These are phyloP conservation scores for Arxiozyma bovina DNA, from an alignment of 1,139 yeast genomes.

Conservation along the genomic window DNA sequence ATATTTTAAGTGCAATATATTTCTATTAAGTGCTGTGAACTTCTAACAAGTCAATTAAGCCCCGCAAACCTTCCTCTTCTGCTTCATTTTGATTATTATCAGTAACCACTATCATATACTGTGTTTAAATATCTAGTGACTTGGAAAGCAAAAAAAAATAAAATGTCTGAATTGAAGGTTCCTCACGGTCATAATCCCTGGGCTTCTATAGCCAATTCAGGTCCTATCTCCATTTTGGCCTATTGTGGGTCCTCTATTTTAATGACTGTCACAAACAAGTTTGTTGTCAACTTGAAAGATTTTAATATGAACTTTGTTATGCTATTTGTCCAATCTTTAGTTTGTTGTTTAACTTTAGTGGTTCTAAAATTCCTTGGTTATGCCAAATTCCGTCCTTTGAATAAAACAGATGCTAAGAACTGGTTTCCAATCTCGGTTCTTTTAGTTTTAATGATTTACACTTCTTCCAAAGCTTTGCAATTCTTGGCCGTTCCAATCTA, in stretches of 20 bases:
- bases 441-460: constrained; percentile 89
- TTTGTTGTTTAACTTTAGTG: constrained; percentile 68
- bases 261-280: constrained; percentile 98
- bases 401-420: constrained; percentile 80
- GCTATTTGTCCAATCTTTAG: constrained; percentile 71
- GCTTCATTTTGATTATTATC: too few species aligned
- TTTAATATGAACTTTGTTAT: constrained; percentile 90
- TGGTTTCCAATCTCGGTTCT: constrained; percentile 90
- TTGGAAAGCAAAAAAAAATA: constrained; percentile 1
- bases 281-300: constrained; percentile 69
- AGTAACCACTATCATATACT: not conserved
- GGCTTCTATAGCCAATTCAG: constrained; percentile 54
- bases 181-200: constrained; percentile 24
- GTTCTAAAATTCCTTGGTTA: constrained; percentile 62
- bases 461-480: constrained; percentile 91
- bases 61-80: not conserved
- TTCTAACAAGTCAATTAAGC: not conserved
- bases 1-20: too few species aligned
- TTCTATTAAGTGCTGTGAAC: too few species aligned
- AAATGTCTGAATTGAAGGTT: constrained; percentile 29
- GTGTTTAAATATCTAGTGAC: not conserved
- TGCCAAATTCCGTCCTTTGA: constrained; percentile 80
- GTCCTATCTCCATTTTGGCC: constrained; percentile 73
- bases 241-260: constrained; percentile 89
- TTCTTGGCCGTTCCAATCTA: constrained; percentile 87